These are phyloP conservation scores for Conoideocrella luteorostrata DNA, from an alignment of 2,329 filamentous ascomycete species.

Conservation along the genomic window DNA sequence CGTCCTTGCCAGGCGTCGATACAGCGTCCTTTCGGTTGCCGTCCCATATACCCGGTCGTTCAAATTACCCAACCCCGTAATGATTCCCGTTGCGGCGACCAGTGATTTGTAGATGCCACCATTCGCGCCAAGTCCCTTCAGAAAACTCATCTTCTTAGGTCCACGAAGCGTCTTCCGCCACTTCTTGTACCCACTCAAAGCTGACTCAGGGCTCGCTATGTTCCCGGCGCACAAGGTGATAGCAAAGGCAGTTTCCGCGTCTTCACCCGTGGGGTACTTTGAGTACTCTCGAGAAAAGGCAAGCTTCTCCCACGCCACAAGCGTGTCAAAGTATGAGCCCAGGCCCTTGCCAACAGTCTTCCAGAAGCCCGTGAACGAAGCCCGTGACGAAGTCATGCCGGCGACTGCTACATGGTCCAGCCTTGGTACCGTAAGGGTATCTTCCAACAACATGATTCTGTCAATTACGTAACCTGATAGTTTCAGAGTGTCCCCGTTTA, in stretches of 20 bases:
- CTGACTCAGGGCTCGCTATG: neutral
- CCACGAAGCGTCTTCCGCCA: slow-evolving; percentile 4
- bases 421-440: slow-evolving; percentile 1
- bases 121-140: slow-evolving; percentile 2
- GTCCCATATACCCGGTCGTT: slow-evolving; percentile 5
- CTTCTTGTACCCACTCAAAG: slow-evolving; percentile 1
- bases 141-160: slow-evolving; percentile 4
- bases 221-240: slow-evolving; percentile 7
- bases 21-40: slow-evolving; percentile 4
- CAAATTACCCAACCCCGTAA: neutral
- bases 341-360: neutral
- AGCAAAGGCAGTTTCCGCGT: slow-evolving; percentile 5
- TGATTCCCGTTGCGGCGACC: slow-evolving; percentile 2
- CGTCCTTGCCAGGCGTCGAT: slow-evolving; percentile 5
- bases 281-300: slow-evolving; percentile 1
- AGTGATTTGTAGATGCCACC: slow-evolving; percentile 5
- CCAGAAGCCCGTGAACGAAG: neutral
- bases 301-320: slow-evolving; percentile 6
- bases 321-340: slow-evolving; percentile 6
- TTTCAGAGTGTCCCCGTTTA: neutral
- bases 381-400: neutral
- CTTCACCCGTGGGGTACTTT: slow-evolving; percentile 6
- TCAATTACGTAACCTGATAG: slow-evolving; percentile 7
- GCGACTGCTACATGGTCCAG: neutral
- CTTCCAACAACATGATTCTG: slow-evolving; percentile 2